A percentile compares a stretch with the other conserved stretches of the same genome.
These are phyloP conservation scores for Azolla pinnata DNA, from an alignment of 75 land plant species.

Conservation along the genomic window DNA sequence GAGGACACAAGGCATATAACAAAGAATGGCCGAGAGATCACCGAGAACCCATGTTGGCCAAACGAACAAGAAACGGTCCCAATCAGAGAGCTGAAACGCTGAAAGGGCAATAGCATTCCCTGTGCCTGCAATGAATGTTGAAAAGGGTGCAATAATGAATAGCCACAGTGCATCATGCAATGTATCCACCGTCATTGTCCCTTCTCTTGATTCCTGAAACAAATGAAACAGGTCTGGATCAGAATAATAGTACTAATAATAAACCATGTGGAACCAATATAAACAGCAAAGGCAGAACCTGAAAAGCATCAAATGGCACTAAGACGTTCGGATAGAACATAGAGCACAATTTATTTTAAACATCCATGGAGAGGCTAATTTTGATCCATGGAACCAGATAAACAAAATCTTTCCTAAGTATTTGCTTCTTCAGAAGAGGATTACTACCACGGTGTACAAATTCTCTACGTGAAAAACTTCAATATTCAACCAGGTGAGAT, in stretches of 20 bases:
- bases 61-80: constrained; percentile 21
- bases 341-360: no score
- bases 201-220: constrained; percentile 31
- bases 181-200: constrained; percentile 29
- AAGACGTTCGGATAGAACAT: no score
- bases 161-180: constrained; percentile 42
- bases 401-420: no score
- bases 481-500: no score
- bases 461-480: no score
- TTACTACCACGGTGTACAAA: no score
- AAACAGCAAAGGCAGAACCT: background rate
- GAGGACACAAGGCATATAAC: constrained; percentile 36
- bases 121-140: constrained; percentile 24
- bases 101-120: constrained; percentile 33
- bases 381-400: no score
- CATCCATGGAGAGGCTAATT: no score
- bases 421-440: no score
- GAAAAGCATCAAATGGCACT: no score
- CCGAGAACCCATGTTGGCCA: constrained; percentile 47
- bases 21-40: constrained; percentile 36
- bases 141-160: constrained; percentile 36
- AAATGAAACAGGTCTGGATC: background rate
- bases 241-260: background rate
- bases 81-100: constrained; percentile 22
- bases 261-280: background rate